Base-by-base conservation (phyloP, 2,329 filamentous ascomycete genomes). In the Talaromyces sp. region DNA sequence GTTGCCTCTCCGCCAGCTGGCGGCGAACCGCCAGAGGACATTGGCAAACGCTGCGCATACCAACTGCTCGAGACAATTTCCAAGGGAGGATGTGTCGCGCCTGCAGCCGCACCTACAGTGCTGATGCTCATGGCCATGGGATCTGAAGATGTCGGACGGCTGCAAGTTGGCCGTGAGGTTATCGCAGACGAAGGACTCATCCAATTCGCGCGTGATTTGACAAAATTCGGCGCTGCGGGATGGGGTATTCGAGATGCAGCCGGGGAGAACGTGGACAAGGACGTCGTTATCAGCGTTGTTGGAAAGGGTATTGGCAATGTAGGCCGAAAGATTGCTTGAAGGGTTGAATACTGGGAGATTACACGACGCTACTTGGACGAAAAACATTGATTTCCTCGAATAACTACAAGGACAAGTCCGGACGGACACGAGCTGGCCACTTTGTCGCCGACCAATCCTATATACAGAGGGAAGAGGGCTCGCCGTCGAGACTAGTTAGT, bases 41-140 rank as follows among this genome's bases (percentile, higher is more conserved):
- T 98, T 55, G 95, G 95, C 56, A 90, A 87, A 75, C 84, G 87
- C 69, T 96, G 91, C 73, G 95, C 95, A 17, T 91, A 90, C 72
- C 93, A 97, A 75, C 78, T 99, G 56, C 80, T 99, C 13, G 93
- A 98, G 75, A 84, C 86, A 24, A 88, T 98, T 63, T 85, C 85
- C 56, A 84, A 88, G 67, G 93, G 93, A 11, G 95, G 95, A 1
- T 96, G 91, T 72, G 89, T 90, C 3, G 88, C 87, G 58, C 82
- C 81, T 14, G 83, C 89, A 3, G 89, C 91, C 2, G 87, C 88
- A 5, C 81, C 85, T 3, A 93, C 89, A 0, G 83, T 96, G 65
- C 75, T 99, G 58, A 90, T 88, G 19, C 80, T 99, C 64, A 99
- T 99, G 95, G 91, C 93, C 35, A 98, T 99, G 95, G 95, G 95